Evolutionary conservation across 2,329 filamentous ascomycete species (phyloP).

Genomic region (Paecilomyces sp.): DNA sequence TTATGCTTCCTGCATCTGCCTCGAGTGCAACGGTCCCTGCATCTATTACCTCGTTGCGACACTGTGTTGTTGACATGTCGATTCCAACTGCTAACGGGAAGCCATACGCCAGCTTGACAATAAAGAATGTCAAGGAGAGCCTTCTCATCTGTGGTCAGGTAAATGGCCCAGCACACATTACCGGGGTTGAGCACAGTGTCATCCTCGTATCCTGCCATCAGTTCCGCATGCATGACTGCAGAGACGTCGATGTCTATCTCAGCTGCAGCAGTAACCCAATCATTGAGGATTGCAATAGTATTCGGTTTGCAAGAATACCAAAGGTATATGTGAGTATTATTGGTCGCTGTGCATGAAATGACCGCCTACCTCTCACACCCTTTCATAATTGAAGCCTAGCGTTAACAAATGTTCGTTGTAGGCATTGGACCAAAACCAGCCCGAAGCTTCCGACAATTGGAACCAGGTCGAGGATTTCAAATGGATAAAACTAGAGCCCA

Average conservation of each 20-base stretch:
- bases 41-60: slow-evolving; percentile 60
- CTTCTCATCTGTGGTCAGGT: slow-evolving; percentile 74
- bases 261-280: slow-evolving; percentile 78
- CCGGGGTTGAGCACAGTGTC: slow-evolving; percentile 63
- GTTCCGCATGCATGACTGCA: slow-evolving; percentile 85
- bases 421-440: slow-evolving; percentile 23
- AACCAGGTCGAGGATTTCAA: slow-evolving; percentile 94
- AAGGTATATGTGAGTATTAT: slow-evolving; percentile 55
- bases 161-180: slow-evolving; percentile 75
- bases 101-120: slow-evolving; percentile 62
- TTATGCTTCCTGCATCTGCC: slow-evolving; percentile 67
- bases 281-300: slow-evolving; percentile 75
- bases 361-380: neutral
- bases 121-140: slow-evolving; percentile 63
- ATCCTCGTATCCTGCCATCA: slow-evolving; percentile 76
- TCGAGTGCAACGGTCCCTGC: slow-evolving; percentile 66
- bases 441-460: slow-evolving; percentile 60
- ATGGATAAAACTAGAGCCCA: slow-evolving; percentile 80
- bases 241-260: slow-evolving; percentile 75
- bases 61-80: slow-evolving; percentile 76
- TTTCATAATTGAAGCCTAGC: neutral
- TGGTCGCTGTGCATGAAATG: neutral
- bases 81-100: slow-evolving; percentile 50
- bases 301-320: slow-evolving; percentile 75
- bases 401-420: slow-evolving; percentile 5